Percentiles rank a stretch among this genome's conserved stretches.
Evolutionary conservation across 2,329 filamentous ascomycete genomes (phyloP).

Genomic region (Apiospora aurea): DNA sequence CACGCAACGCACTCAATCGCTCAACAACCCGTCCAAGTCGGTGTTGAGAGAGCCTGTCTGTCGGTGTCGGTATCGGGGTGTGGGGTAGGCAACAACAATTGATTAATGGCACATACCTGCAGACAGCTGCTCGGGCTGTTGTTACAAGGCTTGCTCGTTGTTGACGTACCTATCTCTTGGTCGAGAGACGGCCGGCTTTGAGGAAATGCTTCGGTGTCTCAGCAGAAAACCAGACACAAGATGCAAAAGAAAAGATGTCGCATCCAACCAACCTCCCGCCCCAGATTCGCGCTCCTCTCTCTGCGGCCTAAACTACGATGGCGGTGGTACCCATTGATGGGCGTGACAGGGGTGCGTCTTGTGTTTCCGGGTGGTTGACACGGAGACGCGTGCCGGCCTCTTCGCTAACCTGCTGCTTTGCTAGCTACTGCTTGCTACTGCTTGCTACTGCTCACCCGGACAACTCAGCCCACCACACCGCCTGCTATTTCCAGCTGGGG

Average conservation of each 20-base stretch:
- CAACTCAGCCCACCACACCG: conserved; percentile 8
- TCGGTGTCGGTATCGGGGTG: conserved; percentile 10
- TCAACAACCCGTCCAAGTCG: not conserved
- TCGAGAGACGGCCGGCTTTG: conserved; percentile 2
- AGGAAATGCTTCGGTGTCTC: not conserved
- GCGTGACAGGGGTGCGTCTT: conserved; percentile 10
- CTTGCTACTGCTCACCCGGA: not conserved
- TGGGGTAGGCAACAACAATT: conserved; percentile 18
- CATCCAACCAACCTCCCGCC: not conserved
- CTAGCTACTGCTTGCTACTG: too few relatives aligned
- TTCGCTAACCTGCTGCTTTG: not conserved
- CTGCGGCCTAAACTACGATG: conserved; percentile 17
- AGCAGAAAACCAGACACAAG: not conserved
- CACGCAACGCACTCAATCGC: not conserved
- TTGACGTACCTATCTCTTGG: not conserved
- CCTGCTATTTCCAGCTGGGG: not conserved
- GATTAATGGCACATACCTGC: conserved; percentile 3
- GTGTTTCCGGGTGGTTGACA: conserved; percentile 17
- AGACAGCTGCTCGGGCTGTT: conserved; percentile 10
- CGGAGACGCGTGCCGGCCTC: not conserved
- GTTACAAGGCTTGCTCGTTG: not conserved
- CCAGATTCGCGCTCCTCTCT: not conserved
- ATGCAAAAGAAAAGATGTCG: conserved; percentile 15
- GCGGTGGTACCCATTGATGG: conserved; percentile 3
- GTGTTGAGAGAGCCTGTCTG: conserved; percentile 13